Evolutionary conservation across 441 rosid genomes (phyloP).

Genomic region (Pelargonium fulgidum): DNA sequence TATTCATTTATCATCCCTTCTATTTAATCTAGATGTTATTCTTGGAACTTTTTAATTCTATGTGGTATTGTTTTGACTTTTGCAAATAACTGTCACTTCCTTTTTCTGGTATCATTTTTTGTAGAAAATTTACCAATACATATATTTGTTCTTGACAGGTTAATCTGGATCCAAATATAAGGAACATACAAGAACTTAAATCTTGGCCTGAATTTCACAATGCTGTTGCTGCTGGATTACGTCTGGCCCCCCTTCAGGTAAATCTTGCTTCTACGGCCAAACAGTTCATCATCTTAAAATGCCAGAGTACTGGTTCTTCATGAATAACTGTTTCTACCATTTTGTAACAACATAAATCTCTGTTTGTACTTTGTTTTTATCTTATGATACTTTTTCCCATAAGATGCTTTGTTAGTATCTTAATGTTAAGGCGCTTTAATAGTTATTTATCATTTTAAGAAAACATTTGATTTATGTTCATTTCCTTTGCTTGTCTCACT

Average conservation of each 20-base stretch:
- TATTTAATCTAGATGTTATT: not conserved
- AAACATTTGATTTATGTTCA: not conserved
- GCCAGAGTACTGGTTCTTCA: not conserved
- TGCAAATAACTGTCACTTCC: not conserved
- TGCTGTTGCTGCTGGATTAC: slow-evolving; percentile 97
- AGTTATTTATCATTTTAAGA: not conserved
- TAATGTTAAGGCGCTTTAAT: slow-evolving; percentile 6
- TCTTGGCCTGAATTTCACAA: slow-evolving; percentile 99
- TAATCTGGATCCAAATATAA: slow-evolving; percentile 81
- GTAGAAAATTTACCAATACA: slow-evolving; percentile 13
- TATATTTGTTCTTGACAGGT: slow-evolving; percentile 43
- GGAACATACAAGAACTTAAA: slow-evolving; percentile 92
- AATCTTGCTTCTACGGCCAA: not conserved
- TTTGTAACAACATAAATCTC: not conserved
- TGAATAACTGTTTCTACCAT: not conserved
- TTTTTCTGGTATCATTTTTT: slow-evolving; percentile 9
- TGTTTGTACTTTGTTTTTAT: not conserved
- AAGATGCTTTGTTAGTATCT: slow-evolving; percentile 1
- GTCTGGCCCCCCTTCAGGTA: slow-evolving; percentile 91
- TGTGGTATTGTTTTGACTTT: not conserved
- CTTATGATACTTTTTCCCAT: not conserved
- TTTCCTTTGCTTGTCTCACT: slow-evolving; percentile 1
- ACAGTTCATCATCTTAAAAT: not conserved
- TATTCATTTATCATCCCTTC: not conserved
- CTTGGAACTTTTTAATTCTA: not conserved